A percentile compares a stretch with the other conserved stretches of the same genome.
phyloP scores from a whole-genome alignment of 352 stramenopile species.

The Phytophthora agathidicida region DNA sequence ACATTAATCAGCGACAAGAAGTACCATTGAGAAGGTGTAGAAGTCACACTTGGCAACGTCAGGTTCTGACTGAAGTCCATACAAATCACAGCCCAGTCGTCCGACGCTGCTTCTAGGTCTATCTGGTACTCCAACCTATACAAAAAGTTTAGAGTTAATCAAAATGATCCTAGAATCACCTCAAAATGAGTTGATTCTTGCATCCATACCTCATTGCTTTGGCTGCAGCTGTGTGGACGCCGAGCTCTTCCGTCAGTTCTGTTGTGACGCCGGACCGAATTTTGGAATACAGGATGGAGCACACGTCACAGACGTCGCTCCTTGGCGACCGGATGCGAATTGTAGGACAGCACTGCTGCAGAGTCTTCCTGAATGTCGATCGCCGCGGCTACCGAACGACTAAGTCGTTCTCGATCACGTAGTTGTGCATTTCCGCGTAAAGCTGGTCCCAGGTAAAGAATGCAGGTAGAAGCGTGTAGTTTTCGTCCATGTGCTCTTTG shows the following conservation, averaged over 20 bases:
- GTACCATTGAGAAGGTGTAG: no score
- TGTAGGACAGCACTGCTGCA: background rate
- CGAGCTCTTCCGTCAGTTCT: constrained; percentile 5
- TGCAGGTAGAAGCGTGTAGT: no score
- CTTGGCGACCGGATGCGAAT: constrained; percentile 4
- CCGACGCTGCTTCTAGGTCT: background rate
- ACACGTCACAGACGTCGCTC: constrained; percentile 14
- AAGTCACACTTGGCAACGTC: constrained; percentile 8
- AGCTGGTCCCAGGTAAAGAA: constrained; percentile 16
- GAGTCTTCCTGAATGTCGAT: constrained; percentile 3
- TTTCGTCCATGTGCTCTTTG: background rate
- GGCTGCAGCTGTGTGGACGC: background rate
- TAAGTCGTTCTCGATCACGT: background rate
- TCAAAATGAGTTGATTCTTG: constrained; percentile 5
- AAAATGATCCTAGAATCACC: constrained; percentile 6
- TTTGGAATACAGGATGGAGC: background rate
- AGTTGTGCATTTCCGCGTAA: constrained; percentile 14
- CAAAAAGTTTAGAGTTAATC: no score
- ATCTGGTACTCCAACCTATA: constrained; percentile 10
- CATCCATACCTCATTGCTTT: constrained; percentile 11
- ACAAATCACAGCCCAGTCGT: constrained; percentile 8
- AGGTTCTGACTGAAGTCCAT: constrained; percentile 31
- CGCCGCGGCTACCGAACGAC: background rate
- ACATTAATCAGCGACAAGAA: no score
- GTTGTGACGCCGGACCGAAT: background rate